Percentiles rank a stretch among this genome's conserved stretches.
phyloP scores from a whole-genome alignment of 768 basidiomycete species.

The Exidia glandulosa region DNA sequence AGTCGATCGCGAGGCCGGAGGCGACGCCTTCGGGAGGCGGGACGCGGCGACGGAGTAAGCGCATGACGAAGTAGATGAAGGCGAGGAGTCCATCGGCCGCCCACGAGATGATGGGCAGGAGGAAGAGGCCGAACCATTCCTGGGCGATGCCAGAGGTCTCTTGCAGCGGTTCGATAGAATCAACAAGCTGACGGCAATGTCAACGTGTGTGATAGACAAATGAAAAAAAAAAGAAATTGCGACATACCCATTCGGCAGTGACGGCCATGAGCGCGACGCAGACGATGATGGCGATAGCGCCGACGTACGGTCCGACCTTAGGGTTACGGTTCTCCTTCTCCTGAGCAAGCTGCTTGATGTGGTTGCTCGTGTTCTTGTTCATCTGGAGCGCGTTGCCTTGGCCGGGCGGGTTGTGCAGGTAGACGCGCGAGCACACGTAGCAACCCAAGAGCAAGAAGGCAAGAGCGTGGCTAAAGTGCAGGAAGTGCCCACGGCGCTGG shows the following conservation, averaged over 20 bases:
- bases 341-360: slow-evolving; percentile 17
- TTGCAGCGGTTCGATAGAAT: neutral
- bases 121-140: slow-evolving; percentile 60
- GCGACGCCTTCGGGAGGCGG: slow-evolving; percentile 46
- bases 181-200: neutral
- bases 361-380: slow-evolving; percentile 26
- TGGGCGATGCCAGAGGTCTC: slow-evolving; percentile 11
- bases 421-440: slow-evolving; percentile 48
- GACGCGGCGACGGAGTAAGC: slow-evolving; percentile 24
- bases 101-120: slow-evolving; percentile 65
- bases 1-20: slow-evolving; percentile 58
- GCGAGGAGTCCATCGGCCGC: slow-evolving; percentile 59
- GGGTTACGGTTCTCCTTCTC: neutral
- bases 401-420: slow-evolving; percentile 60
- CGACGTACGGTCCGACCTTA: slow-evolving; percentile 48
- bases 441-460: slow-evolving; percentile 51
- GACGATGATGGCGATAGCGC: slow-evolving; percentile 38
- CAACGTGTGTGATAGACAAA: neutral
- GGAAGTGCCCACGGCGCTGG: slow-evolving; percentile 32
- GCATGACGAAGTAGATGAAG: slow-evolving; percentile 43
- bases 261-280: slow-evolving; percentile 52
- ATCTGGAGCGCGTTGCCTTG: slow-evolving; percentile 31
- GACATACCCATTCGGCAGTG: slow-evolving; percentile 59
- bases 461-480: slow-evolving; percentile 55
- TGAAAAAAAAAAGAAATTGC: neutral